A percentile compares a stretch with the other conserved stretches of the same genome.
These are phyloP conservation scores for Lentithecium fluviatile DNA, from an alignment of 495 filamentous ascomycete genomes.

Conservation along the genomic window DNA sequence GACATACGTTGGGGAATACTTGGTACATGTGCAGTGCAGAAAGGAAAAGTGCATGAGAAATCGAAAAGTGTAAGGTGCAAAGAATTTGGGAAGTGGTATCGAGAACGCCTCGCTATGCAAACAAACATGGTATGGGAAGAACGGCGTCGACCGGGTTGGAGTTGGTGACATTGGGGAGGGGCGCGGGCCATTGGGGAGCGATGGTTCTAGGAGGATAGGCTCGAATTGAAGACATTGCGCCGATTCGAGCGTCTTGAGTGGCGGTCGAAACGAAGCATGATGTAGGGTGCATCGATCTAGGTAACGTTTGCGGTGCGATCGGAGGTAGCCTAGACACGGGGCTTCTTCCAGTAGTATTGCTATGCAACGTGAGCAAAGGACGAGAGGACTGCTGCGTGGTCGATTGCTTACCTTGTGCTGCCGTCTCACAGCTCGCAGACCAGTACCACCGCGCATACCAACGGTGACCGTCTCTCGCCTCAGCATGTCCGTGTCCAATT, in stretches of 20 bases:
- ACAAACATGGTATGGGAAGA: neutral
- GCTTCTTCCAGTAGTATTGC: constrained; percentile 50
- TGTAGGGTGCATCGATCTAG: neutral
- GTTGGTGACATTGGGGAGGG: neutral
- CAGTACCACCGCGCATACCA: constrained; percentile 83
- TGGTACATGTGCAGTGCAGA: neutral
- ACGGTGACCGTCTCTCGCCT: constrained; percentile 80
- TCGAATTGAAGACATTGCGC: neutral
- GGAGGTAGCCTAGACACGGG: constrained; percentile 23
- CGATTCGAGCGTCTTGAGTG: neutral
- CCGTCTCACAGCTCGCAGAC: constrained; percentile 82
- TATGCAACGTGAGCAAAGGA: constrained; percentile 23
- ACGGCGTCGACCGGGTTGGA: neutral
- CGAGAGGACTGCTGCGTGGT: neutral
- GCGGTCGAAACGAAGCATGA: neutral
- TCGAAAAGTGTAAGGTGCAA: too few species aligned
- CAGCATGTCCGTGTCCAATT: constrained; percentile 76
- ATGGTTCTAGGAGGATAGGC: neutral
- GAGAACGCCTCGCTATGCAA: constrained; percentile 37
- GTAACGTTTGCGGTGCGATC: neutral
- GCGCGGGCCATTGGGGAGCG: too few species aligned
- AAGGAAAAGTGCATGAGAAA: neutral
- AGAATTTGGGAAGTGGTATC: constrained; percentile 14
- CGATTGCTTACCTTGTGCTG: constrained; percentile 80
- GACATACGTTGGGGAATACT: neutral